Percentiles rank a stretch among this genome's conserved stretches.
Conservation (phyloP, 768 basidiomycete species). For the Agaricus subrufescens region DNA sequence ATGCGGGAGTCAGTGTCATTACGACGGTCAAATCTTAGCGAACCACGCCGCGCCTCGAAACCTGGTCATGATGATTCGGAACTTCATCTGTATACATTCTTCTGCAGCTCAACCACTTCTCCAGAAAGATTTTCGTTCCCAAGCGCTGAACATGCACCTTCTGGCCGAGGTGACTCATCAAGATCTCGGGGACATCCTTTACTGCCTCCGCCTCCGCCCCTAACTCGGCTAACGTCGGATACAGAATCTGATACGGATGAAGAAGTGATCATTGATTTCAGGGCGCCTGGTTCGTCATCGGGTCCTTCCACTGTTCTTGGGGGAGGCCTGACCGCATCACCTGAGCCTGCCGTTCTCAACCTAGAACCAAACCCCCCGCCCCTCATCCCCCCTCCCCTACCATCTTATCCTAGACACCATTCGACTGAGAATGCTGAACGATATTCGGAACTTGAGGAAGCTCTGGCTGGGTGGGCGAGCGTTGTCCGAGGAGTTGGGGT, state of each 20-base stretch:
- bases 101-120: constrained; percentile 38
- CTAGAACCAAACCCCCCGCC: constrained; percentile 2
- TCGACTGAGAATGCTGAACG: background rate
- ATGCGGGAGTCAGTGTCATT: constrained; percentile 33
- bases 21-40: constrained; percentile 12
- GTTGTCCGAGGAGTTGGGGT: constrained; percentile 7
- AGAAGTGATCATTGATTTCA: constrained; percentile 7
- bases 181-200: constrained; percentile 23
- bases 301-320: background rate
- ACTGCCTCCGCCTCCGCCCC: constrained; percentile 7
- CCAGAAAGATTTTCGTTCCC: constrained; percentile 27
- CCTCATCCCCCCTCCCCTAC: background rate
- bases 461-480: constrained; percentile 6
- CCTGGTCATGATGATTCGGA: constrained; percentile 12
- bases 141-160: constrained; percentile 7
- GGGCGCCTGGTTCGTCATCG: background rate
- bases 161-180: constrained; percentile 15
- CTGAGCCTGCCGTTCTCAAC: constrained; percentile 3
- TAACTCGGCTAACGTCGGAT: constrained; percentile 6
- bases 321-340: constrained; percentile 4
- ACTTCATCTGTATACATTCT: constrained; percentile 41
- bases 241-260: constrained; percentile 9
- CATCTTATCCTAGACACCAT: background rate
- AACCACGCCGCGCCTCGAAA: constrained; percentile 7
- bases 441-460: constrained; percentile 4